Base-by-base conservation (phyloP, 1,139 yeast species). In the Groenewaldozyma sp. region DNA sequence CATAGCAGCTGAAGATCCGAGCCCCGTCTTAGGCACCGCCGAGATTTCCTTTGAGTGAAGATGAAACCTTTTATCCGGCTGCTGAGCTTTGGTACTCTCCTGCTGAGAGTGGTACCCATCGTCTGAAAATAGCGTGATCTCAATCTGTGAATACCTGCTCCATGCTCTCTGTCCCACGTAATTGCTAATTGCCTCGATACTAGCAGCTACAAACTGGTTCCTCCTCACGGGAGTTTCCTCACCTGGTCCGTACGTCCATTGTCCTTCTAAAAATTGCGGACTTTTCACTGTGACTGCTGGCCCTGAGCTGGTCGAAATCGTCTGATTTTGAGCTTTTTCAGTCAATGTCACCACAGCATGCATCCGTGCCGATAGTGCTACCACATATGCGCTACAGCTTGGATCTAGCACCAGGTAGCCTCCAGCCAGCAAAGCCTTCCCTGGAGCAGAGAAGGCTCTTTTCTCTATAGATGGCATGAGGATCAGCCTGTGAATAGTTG, bases 1-100 rank as follows among this genome's bases (percentile, higher is more conserved):
- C 45, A 91, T 67, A 0, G 96, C 95, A 0, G 98, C 98, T 19
- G 96, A 87, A 11, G 95, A 87, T 0, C 98, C 98, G 40, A 91
- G 68, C 0, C 98, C 98, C 0, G 98, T 93, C 58, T 91, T 91
- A 6, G 95, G 78, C 3, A 88, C 95, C 22, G 81, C 67, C 0
- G 74, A 68, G 42, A 91, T 86, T 13, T 75, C 65, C 27, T 59
- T 49, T 0, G 59, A 42, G 56, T 91, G 96, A 56, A 65, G 78
- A 33, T 74, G 65, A 54, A 88, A 88, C 19, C 55, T 46, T 35
- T 63, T 68, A 2, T 52, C 27, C 9, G 32, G 26, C 4, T 14
- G 10, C 10, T 10, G 13, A 6, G 9, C 11, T 24, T 34, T 21
- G n/a, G n/a, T 31, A 4, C 14, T 16, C 7, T 19, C 19, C 9